A percentile compares a stretch with the other conserved stretches of the same genome.
Conservation (phyloP, 371 early-diverging fungal species). For the Saksenaea vasiformis region DNA sequence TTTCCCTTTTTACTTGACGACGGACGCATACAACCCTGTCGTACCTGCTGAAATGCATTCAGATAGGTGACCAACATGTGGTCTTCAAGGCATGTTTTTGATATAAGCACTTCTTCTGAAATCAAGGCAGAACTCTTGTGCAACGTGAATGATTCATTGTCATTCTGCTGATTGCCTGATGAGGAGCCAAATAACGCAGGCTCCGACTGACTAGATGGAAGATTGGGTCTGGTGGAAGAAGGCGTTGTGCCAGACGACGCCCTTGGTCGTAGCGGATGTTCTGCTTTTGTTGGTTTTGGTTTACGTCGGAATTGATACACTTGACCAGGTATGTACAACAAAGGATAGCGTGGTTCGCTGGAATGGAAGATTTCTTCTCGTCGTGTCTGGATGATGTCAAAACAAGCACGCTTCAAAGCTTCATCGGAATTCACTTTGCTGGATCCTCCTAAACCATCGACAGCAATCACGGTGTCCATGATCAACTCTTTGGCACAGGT, state of each 20-base stretch:
- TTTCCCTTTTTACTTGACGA: not conserved
- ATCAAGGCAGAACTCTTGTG: conserved; percentile 38
- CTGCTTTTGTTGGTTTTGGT: conserved; percentile 2
- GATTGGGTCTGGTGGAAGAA: not conserved
- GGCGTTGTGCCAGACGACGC: conserved; percentile 8
- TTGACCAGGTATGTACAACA: conserved; percentile 47
- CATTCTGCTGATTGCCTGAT: not conserved
- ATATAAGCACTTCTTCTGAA: conserved; percentile 44
- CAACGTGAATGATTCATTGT: conserved; percentile 26
- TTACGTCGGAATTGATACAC: conserved; percentile 46
- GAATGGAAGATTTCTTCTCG: conserved; percentile 45
- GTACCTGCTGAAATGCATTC: conserved; percentile 42
- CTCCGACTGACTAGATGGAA: conserved; percentile 22
- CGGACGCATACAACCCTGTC: conserved; percentile 42
- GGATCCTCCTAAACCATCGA: conserved; percentile 47
- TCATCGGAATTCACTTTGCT: conserved; percentile 39
- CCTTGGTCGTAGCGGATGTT: not conserved
- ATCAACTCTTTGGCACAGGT: conserved; percentile 48
- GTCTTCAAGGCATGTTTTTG: conserved; percentile 51
- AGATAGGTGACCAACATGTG: conserved; percentile 54
- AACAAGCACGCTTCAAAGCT: conserved; percentile 35
- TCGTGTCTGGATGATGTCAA: conserved; percentile 42
- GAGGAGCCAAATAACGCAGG: conserved; percentile 14
- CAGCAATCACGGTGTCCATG: conserved; percentile 48
- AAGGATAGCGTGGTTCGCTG: conserved; percentile 44